phyloP scores from a whole-genome alignment of 805 yeast genomes.

The Candida methanosorbosa region DNA sequence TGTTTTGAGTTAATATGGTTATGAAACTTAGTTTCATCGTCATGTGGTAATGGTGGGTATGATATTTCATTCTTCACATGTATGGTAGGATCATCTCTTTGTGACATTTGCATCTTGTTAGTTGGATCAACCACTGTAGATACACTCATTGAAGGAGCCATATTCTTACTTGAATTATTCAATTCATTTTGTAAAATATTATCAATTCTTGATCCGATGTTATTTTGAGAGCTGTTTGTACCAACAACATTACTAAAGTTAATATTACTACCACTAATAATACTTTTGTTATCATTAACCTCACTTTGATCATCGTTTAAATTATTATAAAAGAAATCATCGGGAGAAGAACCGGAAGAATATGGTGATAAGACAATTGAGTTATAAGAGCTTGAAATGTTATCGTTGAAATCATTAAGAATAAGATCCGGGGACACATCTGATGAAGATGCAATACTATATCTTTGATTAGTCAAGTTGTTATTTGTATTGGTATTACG shows the following conservation, averaged over 20 bases:
- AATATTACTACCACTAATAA: background rate
- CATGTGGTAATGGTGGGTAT: background rate
- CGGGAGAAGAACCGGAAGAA: constrained; percentile 29
- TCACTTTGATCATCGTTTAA: too few relatives aligned
- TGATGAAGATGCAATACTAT: constrained; percentile 12
- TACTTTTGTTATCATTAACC: background rate
- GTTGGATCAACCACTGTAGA: constrained; percentile 1
- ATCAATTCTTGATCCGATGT: background rate
- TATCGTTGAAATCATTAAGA: constrained; percentile 21
- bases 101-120: background rate
- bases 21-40: background rate
- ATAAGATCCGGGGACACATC: constrained; percentile 18
- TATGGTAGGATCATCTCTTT: background rate
- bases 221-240: too few relatives aligned
- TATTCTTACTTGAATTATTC: background rate
- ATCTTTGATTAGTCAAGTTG: background rate
- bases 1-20: background rate
- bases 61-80: background rate
- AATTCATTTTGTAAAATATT: background rate
- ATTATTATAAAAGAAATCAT: constrained; percentile 16
- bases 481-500: background rate
- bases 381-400: constrained; percentile 14
- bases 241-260: background rate
- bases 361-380: constrained; percentile 25
- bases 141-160: background rate